Evolutionary conservation across 1,284 basidiomycete species (phyloP), one percentile per base, ranked within the genome.

Genomic region (Ustilago trichophora): DNA sequence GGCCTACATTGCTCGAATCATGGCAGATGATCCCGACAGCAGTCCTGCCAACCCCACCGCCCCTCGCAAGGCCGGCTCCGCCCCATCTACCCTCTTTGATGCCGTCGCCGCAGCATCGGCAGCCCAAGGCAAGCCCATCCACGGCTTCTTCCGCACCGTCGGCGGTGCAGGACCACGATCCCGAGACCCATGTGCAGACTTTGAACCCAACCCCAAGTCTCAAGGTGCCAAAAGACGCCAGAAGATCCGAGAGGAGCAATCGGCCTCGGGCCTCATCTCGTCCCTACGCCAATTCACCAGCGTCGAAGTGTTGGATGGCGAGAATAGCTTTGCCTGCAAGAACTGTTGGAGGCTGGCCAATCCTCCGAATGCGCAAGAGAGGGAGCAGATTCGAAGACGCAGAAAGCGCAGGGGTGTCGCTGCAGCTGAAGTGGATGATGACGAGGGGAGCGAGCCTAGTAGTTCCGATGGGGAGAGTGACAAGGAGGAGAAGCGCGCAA

Each of bases 271-370:
- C 18, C 69, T 87, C 12, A 81, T 85, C 41, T 83, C 84, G 53
- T 91, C 90, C 63, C 82, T 97, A 57, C 85, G 88, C 59, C 86
- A 90, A 82, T 97, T 97, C 82, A 96, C 92, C 0, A 85, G 89
- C 4, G 92, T 95, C 18, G 93, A 97, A 78, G 87, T 92, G 7
- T 83, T 97, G 25, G 91, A 96, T 69, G 92, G 92, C 1, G 92
- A 95, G 71, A 96, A 97, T 75, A 90, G 89, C 83, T 94, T 96
- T 62, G 91, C 92, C 0, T 97, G 93, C 81, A 86, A 90, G 72
- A 86, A 90, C 54, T 97, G 93, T 83, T 97, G 93, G 93, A 91
- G 92, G 83, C 87, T 90, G 40, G 87, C 86, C 36, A 87, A 91
- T 72, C 89, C 89, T 13, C 71, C 67, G 6, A 59, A 60, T 12